A percentile compares a stretch with the other conserved stretches of the same genome.
Evolutionary conservation across 1,284 basidiomycete species (phyloP).

Genomic region (Sphagnurus paluster): DNA sequence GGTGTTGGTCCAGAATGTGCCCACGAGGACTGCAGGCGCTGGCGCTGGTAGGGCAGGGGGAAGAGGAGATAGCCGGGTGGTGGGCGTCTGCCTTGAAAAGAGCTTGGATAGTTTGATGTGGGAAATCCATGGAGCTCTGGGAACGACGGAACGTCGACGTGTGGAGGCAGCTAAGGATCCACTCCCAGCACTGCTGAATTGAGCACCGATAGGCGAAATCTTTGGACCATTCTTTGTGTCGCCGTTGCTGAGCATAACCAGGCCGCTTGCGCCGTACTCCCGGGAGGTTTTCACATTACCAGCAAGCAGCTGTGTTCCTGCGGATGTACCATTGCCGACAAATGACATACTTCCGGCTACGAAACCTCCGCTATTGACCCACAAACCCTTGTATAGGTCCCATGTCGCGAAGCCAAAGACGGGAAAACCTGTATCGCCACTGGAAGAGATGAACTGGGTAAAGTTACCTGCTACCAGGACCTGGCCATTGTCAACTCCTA

Average conservation of each 20-base stretch:
- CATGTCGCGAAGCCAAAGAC: conserved; percentile 78
- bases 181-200: conserved; percentile 41
- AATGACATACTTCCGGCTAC: conserved; percentile 75
- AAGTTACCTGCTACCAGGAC: conserved; percentile 80
- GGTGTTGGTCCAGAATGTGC: conserved; percentile 88
- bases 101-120: conserved; percentile 46
- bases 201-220: conserved; percentile 58
- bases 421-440: conserved; percentile 35
- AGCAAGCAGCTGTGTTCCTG: conserved; percentile 60
- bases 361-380: conserved; percentile 77
- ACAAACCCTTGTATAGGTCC: conserved; percentile 63
- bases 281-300: conserved; percentile 59
- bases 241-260: conserved; percentile 71
- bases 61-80: conserved; percentile 44
- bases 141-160: conserved; percentile 40
- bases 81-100: conserved; percentile 51
- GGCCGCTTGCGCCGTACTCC: conserved; percentile 68
- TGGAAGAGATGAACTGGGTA: conserved; percentile 47
- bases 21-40: conserved; percentile 83
- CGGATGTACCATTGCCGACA: conserved; percentile 62
- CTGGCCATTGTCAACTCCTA: conserved; percentile 52
- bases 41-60: conserved; percentile 55
- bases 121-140: conserved; percentile 51
- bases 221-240: conserved; percentile 46
- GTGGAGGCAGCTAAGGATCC: conserved; percentile 26